Percentiles rank a stretch among this genome's conserved stretches.
These are phyloP conservation scores for Citrullus amarus DNA, from an alignment of 306 rosid species.

Conservation along the genomic window DNA sequence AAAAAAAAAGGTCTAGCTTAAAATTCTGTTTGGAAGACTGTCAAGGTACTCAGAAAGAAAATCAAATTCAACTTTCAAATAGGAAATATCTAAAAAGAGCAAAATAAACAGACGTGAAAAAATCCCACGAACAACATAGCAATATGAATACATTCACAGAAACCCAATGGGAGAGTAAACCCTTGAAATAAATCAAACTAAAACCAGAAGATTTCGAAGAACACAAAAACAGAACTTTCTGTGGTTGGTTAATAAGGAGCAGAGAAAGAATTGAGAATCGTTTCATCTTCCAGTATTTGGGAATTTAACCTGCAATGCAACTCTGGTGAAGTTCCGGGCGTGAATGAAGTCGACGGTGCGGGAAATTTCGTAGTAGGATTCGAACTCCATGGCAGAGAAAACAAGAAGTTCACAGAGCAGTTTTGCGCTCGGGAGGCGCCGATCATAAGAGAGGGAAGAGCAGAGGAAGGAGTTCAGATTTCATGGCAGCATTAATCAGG, in stretches of 20 bases:
- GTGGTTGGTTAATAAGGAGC: background rate
- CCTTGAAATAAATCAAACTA: background rate
- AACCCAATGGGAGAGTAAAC: background rate
- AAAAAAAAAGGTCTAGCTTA: background rate
- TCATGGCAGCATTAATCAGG: no score
- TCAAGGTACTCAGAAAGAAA: background rate
- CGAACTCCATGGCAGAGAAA: slow-evolving; percentile 45
- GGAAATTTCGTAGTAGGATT: slow-evolving; percentile 45
- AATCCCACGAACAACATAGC: background rate
- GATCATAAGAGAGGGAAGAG: no score
- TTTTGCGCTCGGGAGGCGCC: no score
- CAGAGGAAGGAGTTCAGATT: no score
- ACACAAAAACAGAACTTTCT: background rate
- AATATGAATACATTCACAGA: background rate
- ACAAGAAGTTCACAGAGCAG: background rate
- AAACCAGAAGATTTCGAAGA: background rate
- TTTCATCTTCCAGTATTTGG: background rate
- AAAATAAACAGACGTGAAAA: background rate
- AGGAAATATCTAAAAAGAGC: background rate
- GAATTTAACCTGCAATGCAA: slow-evolving; percentile 58
- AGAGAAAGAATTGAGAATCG: background rate
- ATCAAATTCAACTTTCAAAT: background rate
- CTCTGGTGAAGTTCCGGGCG: slow-evolving; percentile 43
- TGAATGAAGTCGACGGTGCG: slow-evolving; percentile 53
- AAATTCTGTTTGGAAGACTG: background rate